phyloP scores from a whole-genome alignment of 768 basidiomycete genomes.

The Macrolepiota dolichaula region DNA sequence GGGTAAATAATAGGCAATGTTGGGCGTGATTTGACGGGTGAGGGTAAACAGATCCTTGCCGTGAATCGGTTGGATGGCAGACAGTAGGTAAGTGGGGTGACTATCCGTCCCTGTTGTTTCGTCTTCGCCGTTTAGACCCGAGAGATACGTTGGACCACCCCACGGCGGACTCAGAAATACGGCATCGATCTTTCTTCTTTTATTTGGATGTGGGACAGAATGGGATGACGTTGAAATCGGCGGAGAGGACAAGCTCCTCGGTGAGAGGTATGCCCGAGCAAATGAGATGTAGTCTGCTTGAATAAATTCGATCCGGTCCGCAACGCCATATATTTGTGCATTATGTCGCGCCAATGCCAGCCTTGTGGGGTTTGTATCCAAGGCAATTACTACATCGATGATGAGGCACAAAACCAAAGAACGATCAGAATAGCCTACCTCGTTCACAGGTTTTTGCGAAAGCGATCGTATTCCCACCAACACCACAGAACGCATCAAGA shows the following conservation, averaged over 20 bases:
- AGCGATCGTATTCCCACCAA: slow-evolving; percentile 96
- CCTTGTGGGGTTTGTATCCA: slow-evolving; percentile 84
- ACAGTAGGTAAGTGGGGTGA: slow-evolving; percentile 64
- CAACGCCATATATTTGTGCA: slow-evolving; percentile 90
- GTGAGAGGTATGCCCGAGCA: slow-evolving; percentile 46
- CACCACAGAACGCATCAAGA: slow-evolving; percentile 95
- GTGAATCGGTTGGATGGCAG: slow-evolving; percentile 72
- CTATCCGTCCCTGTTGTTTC: slow-evolving; percentile 16
- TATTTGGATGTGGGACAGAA: not conserved
- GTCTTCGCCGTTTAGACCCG: slow-evolving; percentile 21
- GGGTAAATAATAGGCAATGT: slow-evolving; percentile 89
- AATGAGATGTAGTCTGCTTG: slow-evolving; percentile 83
- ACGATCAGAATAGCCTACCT: slow-evolving; percentile 48
- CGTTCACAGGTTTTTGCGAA: slow-evolving; percentile 95
- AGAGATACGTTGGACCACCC: slow-evolving; percentile 82
- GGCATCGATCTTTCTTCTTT: slow-evolving; percentile 67
- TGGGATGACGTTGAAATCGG: not conserved
- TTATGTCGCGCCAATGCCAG: slow-evolving; percentile 92
- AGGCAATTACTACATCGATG: slow-evolving; percentile 72
- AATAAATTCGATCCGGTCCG: slow-evolving; percentile 93
- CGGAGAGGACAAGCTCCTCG: slow-evolving; percentile 21
- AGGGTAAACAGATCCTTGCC: slow-evolving; percentile 81
- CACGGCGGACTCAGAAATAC: slow-evolving; percentile 95
- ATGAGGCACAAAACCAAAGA: not conserved
- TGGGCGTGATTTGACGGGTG: slow-evolving; percentile 65